Evolutionary conservation across 176 grass and related monocot species (phyloP).

Genomic region (bread wheat (Triticum aestivum)): DNA sequence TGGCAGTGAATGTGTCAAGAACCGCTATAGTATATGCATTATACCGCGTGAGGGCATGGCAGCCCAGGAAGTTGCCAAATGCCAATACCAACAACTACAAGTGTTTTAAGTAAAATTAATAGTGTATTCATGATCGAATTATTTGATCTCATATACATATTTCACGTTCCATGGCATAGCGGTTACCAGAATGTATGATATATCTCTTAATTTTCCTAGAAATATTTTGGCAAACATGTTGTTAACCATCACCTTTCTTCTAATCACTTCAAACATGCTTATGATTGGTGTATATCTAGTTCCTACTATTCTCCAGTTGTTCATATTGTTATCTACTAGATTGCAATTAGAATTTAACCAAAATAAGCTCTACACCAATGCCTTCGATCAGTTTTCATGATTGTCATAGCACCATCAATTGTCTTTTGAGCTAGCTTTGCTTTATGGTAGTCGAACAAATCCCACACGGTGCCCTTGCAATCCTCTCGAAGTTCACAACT

Average conservation of each 20-base stretch:
- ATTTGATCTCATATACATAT: neutral
- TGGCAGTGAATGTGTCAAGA: neutral
- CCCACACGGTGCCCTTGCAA: neutral
- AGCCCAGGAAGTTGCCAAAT: neutral
- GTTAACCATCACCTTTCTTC: neutral
- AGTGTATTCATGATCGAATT: no score
- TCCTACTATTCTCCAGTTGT: neutral
- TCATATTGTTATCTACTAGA: neutral
- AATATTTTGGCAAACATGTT: neutral
- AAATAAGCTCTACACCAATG: neutral
- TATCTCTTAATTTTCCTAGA: neutral
- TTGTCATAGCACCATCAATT: neutral
- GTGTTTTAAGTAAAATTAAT: neutral
- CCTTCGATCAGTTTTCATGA: neutral
- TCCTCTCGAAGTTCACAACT: neutral
- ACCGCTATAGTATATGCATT: neutral
- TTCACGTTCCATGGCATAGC: neutral
- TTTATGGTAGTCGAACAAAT: neutral
- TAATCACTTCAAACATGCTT: neutral
- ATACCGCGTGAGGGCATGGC: neutral
- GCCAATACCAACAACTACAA: neutral
- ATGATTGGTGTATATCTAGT: neutral
- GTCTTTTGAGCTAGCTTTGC: neutral
- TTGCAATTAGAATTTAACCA: neutral
- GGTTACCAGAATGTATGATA: neutral